These are phyloP conservation scores for Ganoderma sinense DNA, from an alignment of 1,284 basidiomycete species.

Conservation along the genomic window DNA sequence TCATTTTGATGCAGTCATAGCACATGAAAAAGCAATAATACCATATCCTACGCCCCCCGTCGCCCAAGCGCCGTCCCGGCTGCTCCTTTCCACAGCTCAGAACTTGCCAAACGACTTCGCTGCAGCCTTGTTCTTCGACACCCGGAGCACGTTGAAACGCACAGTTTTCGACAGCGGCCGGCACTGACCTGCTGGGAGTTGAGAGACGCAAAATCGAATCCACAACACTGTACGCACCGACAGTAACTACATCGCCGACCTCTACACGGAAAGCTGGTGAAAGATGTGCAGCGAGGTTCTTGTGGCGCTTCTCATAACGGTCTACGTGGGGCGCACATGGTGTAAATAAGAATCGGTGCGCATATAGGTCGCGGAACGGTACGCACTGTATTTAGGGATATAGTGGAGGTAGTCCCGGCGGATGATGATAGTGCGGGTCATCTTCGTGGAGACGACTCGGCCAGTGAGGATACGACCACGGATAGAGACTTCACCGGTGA, in stretches of 20 bases:
- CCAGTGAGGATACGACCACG: constrained; percentile 99
- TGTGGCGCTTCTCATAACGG: constrained; percentile 98
- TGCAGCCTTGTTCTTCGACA: constrained; percentile 88
- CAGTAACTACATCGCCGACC: constrained; percentile 92
- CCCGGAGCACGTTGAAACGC: constrained; percentile 96
- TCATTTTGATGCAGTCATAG: constrained; percentile 45
- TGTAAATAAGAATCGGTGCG: constrained; percentile 23
- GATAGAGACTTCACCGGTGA: constrained; percentile 96
- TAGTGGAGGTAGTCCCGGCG: constrained; percentile 99
- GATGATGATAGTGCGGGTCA: constrained; percentile 99
- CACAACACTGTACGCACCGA: constrained; percentile 69
- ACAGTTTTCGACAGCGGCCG: constrained; percentile 99
- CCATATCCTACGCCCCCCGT: constrained; percentile 43
- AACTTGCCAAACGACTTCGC: constrained; percentile 95
- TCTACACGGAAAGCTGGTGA: constrained; percentile 99
- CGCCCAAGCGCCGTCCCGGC: constrained; percentile 28
- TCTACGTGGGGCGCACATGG: constrained; percentile 50
- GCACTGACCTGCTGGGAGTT: constrained; percentile 83
- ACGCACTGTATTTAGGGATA: constrained; percentile 96
- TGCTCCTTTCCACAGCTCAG: constrained; percentile 51
- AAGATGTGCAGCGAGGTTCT: constrained; percentile 97
- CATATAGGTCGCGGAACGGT: constrained; percentile 3
- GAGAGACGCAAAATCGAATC: background rate
- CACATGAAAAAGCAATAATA: constrained; percentile 44
- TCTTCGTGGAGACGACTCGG: constrained; percentile 98